phyloP scores from a whole-genome alignment of 1,284 basidiomycete species.

The Trichosporon sp. region DNA sequence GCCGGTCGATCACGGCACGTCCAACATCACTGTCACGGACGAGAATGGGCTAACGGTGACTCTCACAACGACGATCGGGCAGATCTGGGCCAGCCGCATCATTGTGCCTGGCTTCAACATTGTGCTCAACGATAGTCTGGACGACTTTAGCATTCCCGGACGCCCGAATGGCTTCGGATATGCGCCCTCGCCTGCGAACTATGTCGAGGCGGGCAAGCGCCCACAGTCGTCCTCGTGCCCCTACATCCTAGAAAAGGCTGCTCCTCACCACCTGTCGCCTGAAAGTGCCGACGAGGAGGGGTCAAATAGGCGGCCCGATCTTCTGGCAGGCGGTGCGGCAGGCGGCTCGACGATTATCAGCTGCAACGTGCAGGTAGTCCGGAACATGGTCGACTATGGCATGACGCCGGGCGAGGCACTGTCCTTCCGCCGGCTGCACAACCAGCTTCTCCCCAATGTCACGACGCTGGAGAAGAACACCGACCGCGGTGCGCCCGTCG shows the following conservation, averaged over 20 bases:
- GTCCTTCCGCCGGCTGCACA: conserved; percentile 30
- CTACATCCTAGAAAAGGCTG: conserved; percentile 27
- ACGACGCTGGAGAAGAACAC: conserved; percentile 25
- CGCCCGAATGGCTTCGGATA: conserved; percentile 38
- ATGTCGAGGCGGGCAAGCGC: conserved; percentile 27
- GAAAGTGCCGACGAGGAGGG: neutral
- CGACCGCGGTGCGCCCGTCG: conserved; percentile 19
- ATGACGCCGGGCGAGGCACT: conserved; percentile 29
- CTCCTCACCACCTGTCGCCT: neutral
- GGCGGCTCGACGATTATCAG: conserved; percentile 44
- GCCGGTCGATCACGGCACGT: conserved; percentile 29
- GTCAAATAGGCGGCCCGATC: too few species aligned
- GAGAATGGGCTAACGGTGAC: conserved; percentile 32
- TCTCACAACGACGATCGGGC: conserved; percentile 42
- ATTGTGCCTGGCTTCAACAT: conserved; percentile 41
- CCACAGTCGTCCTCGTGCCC: conserved; percentile 41
- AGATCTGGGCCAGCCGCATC: conserved; percentile 38
- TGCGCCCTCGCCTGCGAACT: conserved; percentile 37
- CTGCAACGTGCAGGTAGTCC: conserved; percentile 31
- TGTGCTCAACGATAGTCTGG: conserved; percentile 43
- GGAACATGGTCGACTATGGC: conserved; percentile 33
- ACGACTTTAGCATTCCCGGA: conserved; percentile 42
- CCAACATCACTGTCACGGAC: conserved; percentile 41
- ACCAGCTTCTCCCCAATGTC: conserved; percentile 39
- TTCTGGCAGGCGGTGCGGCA: conserved; percentile 36